Base-by-base conservation (phyloP, 2,329 filamentous ascomycete species). In the Chaetothyriales sp. region DNA sequence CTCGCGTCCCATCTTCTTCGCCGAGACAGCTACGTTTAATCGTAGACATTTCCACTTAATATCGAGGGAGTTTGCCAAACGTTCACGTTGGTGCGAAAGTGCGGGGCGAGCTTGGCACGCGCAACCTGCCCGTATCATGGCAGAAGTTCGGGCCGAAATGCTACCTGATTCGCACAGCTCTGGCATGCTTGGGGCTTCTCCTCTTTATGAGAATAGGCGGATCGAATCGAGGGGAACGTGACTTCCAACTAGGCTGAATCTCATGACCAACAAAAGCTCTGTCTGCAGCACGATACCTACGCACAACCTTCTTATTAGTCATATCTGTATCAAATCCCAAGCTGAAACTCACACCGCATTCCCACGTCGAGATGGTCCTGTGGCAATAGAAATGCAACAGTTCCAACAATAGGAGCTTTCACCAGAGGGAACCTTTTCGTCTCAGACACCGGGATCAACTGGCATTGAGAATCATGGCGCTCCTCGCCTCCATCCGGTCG, bases 401-500 rank as follows among this genome's bases (percentile, higher is more conserved):
- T 15, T 40, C 10, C 10, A 40, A 15, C 10, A 5, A 15, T 40
- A 40, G 33, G 15, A 40, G 33, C 10, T 40, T 15, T 10, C 15
- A 4, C 13, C 33, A 15, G 33, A 40, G 13, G 15, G 33, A 13
- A 15, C 33, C 33, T 40, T 13, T 15, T 40, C 33, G 33, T 15
- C 33, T 40, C 33, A 15, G 33, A 40, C 33, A 15, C 33, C 4
- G 33, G 15, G 33, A 40, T 15, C 33, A 15, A 5, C 33, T 15
- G 10, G 33, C 33, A 40, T 40, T 40, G 33, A 19, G 10, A 28
- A 49, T n/a, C 37, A 60, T 60, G 58, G 50, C 49, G 18, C 46
- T 58, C 19, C 20, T 46, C 13, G 43, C 56, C 6, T 56, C 53
- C 25, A 43, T 59, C 40, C 55, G 51, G 44, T 57, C 58, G 10